Evolutionary conservation across 2,329 filamentous ascomycete species (phyloP).

Genomic region (Ceratocystis cacaofunesta): DNA sequence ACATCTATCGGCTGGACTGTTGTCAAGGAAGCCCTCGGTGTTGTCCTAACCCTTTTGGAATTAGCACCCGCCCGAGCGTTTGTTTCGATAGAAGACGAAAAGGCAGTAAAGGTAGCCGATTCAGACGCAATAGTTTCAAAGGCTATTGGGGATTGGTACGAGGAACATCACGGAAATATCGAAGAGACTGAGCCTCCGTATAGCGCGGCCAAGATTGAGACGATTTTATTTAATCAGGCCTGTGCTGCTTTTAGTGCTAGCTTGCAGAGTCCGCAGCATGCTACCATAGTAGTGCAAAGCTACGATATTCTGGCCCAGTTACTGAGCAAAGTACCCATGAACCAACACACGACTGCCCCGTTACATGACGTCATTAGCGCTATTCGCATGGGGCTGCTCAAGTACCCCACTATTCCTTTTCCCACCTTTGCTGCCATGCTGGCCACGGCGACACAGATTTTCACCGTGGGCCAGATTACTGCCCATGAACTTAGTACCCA

Average conservation of each 20-base stretch:
- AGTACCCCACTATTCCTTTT: constrained; percentile 37
- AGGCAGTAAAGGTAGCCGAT: constrained; percentile 9
- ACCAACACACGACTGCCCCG: background rate
- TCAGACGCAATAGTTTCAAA: constrained; percentile 35
- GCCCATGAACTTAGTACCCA: constrained; percentile 40
- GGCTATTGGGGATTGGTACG: constrained; percentile 51
- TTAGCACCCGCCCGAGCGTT: constrained; percentile 52
- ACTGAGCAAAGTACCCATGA: constrained; percentile 33
- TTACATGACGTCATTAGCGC: constrained; percentile 19
- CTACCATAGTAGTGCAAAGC: constrained; percentile 39
- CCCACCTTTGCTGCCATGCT: constrained; percentile 44
- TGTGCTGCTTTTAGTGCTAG: constrained; percentile 36
- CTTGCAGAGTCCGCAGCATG: constrained; percentile 28
- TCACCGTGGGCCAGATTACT: constrained; percentile 7
- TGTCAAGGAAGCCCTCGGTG: constrained; percentile 27
- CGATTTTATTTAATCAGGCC: constrained; percentile 45
- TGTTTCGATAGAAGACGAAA: constrained; percentile 22
- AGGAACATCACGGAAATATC: constrained; percentile 53
- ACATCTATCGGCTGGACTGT: constrained; percentile 43
- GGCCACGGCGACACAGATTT: constrained; percentile 22
- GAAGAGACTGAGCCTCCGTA: constrained; percentile 49
- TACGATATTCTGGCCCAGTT: constrained; percentile 45
- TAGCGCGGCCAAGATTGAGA: constrained; percentile 33
- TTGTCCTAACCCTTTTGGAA: constrained; percentile 44
- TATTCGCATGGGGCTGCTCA: constrained; percentile 30